A percentile compares a stretch with the other conserved stretches of the same genome.
phyloP scores from a whole-genome alignment of 768 basidiomycete species.

The Kwoniella sp. region DNA sequence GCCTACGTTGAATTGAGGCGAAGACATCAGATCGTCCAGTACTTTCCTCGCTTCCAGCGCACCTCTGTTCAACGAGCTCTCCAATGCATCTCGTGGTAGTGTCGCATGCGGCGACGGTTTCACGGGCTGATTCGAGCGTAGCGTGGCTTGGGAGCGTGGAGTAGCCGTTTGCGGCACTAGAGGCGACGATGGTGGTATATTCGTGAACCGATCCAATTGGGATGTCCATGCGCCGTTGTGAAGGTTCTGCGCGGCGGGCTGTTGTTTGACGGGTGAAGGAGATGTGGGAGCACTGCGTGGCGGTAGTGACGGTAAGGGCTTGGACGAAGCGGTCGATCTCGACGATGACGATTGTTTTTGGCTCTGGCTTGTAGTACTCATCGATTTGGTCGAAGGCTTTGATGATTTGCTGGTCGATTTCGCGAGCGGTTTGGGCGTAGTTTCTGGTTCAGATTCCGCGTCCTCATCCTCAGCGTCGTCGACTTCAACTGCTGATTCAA shows the following conservation, averaged over 20 bases:
- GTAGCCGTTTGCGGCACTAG: neutral
- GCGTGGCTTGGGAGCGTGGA: slow-evolving; percentile 9
- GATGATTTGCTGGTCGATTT: neutral
- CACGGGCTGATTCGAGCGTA: slow-evolving; percentile 17
- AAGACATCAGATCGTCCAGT: slow-evolving; percentile 33
- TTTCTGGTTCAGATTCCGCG: neutral
- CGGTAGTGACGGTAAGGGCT: slow-evolving; percentile 27
- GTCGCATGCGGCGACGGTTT: slow-evolving; percentile 14
- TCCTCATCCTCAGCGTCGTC: neutral
- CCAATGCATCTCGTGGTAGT: slow-evolving; percentile 27
- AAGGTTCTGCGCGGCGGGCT: slow-evolving; percentile 7
- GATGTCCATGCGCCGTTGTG: slow-evolving; percentile 11
- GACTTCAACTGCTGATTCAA: neutral
- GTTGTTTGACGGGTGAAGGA: slow-evolving; percentile 8
- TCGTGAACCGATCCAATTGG: slow-evolving; percentile 39
- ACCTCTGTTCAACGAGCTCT: slow-evolving; percentile 26
- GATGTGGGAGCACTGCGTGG: slow-evolving; percentile 4
- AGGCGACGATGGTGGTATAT: slow-evolving; percentile 44
- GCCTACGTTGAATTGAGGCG: slow-evolving; percentile 14
- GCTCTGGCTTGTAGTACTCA: neutral
- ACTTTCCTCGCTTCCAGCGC: slow-evolving; percentile 39
- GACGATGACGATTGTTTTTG: neutral
- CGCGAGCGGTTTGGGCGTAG: neutral
- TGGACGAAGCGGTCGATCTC: slow-evolving; percentile 5
- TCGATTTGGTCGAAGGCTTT: neutral